A percentile compares a stretch with the other conserved stretches of the same genome.
These are phyloP conservation scores for Pichia sp. DNA, from an alignment of 1,139 yeast genomes.

Conservation along the genomic window DNA sequence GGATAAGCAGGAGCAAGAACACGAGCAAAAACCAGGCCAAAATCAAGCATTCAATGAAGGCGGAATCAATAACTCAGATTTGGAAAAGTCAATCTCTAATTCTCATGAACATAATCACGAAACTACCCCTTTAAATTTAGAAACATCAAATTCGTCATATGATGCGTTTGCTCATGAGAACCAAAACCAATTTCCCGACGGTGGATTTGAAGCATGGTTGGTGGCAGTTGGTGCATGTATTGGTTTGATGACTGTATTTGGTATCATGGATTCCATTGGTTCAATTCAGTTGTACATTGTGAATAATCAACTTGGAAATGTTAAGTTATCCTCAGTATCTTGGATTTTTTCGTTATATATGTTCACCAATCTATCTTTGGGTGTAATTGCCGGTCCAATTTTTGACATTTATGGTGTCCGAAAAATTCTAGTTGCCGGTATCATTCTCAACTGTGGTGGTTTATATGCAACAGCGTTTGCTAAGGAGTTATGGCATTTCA, in stretches of 20 bases:
- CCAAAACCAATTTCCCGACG: constrained; percentile 43
- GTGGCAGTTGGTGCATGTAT: constrained; percentile 54
- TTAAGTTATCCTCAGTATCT: constrained; percentile 41
- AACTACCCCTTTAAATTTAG: background rate
- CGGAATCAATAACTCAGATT: too few species aligned
- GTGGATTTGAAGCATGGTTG: constrained; percentile 45
- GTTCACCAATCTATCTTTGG: constrained; percentile 45
- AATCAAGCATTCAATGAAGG: too few species aligned
- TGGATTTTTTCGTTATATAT: constrained; percentile 60
- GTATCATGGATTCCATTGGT: constrained; percentile 57
- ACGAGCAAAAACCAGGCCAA: too few species aligned
- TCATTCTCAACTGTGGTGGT: constrained; percentile 41
- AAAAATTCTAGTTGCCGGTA: constrained; percentile 37
- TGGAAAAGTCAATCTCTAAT: too few species aligned
- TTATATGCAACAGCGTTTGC: constrained; percentile 48
- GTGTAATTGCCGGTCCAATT: constrained; percentile 54
- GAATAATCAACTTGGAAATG: constrained; percentile 40
- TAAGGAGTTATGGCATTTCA: constrained; percentile 43
- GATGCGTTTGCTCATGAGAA: constrained; percentile 21
- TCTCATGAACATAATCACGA: too few species aligned
- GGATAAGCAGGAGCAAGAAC: too few species aligned
- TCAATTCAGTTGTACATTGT: constrained; percentile 58
- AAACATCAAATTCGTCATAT: constrained; percentile 2
- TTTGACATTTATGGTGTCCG: constrained; percentile 54
- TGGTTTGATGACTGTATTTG: constrained; percentile 57